Conservation (phyloP, 306 rosid species). For the Malus sylvestris region DNA sequence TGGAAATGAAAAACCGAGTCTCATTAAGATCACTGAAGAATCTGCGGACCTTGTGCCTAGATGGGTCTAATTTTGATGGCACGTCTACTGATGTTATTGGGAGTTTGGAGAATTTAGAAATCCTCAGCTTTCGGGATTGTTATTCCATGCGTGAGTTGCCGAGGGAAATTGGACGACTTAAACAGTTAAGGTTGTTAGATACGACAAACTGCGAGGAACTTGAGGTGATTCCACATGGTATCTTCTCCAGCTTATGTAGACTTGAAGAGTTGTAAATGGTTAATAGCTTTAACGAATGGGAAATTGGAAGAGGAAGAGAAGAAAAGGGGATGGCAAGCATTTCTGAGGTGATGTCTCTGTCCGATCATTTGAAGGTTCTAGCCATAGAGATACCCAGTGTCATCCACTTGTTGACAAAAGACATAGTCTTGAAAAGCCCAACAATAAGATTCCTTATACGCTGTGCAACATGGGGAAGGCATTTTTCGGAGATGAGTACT, state of each 20-base stretch:
- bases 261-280: too few relatives aligned
- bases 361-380: not conserved
- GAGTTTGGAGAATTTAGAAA: not conserved
- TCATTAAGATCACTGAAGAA: not conserved
- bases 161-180: too few relatives aligned
- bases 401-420: not conserved
- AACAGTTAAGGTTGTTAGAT: too few relatives aligned
- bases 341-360: not conserved
- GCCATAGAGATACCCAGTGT: accelerated
- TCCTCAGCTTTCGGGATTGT: not conserved
- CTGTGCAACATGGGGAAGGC: too few relatives aligned
- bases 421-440: not conserved
- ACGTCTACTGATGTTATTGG: not conserved
- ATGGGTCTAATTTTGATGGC: accelerated
- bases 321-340: not conserved
- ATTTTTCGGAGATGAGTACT: too few relatives aligned
- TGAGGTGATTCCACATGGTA: too few relatives aligned
- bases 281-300: accelerated
- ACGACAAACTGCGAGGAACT: accelerated
- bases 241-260: too few relatives aligned
- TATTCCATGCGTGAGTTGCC: too few relatives aligned
- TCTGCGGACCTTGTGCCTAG: not conserved
- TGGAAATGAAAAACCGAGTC: accelerated
- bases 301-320: not conserved
- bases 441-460: not conserved